Conservation (phyloP, 2,329 filamentous ascomycete genomes). For the Pyricularia grisea region DNA sequence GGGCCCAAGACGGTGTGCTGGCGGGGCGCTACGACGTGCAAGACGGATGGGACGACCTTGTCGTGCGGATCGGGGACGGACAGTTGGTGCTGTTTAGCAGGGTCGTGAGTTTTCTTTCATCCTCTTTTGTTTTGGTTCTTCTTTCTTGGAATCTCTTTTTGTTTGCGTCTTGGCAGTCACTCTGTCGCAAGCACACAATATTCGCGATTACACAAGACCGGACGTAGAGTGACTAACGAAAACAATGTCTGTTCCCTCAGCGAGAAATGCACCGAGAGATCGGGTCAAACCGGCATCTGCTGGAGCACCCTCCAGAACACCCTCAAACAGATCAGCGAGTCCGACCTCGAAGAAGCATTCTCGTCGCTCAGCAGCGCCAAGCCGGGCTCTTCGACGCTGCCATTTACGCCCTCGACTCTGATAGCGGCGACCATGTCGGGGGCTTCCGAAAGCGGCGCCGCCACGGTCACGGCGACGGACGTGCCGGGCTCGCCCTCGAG, state of each 20-base stretch:
- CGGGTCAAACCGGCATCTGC: constrained; percentile 12
- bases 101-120: neutral
- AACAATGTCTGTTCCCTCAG: neutral
- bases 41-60: constrained; percentile 10
- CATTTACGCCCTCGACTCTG: constrained; percentile 7
- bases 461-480: neutral
- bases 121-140: neutral
- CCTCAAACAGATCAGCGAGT: constrained; percentile 10
- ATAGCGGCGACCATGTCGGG: constrained; percentile 7
- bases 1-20: constrained; percentile 8
- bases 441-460: neutral
- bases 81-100: constrained; percentile 9
- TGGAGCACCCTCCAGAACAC: constrained; percentile 10
- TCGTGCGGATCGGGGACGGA: constrained; percentile 9
- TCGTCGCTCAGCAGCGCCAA: constrained; percentile 10
- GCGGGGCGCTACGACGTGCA: constrained; percentile 7
- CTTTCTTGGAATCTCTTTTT: too few relatives aligned
- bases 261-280: constrained; percentile 9
- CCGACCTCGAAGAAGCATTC: constrained; percentile 8
- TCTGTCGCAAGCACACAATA: neutral
- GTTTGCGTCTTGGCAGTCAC: neutral
- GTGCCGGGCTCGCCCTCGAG: neutral
- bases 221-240: neutral
- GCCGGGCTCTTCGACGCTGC: constrained; percentile 8
- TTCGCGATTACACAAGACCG: neutral